Percentiles rank a stretch among this genome's conserved stretches.
Evolutionary conservation across 345 rosid genomes (phyloP).

Genomic region (Corymbia maculata): DNA sequence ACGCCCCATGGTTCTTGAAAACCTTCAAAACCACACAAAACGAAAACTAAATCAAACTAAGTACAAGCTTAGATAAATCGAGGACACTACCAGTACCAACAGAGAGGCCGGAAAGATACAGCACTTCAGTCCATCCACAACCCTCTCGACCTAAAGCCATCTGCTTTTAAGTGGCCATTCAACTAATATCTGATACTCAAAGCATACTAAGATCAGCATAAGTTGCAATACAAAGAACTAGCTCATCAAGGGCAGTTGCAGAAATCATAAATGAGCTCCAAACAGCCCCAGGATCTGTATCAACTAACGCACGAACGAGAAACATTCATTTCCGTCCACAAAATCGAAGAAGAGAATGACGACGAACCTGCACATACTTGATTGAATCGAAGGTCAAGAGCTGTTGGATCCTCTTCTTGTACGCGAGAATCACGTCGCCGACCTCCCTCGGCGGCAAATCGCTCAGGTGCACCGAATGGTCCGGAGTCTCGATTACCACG

Average conservation of each 20-base stretch:
- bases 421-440: conserved; percentile 55
- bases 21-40: conserved; percentile 28
- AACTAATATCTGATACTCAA: background rate
- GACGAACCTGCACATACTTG: conserved; percentile 57
- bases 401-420: conserved; percentile 67
- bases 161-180: background rate
- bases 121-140: background rate
- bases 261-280: background rate
- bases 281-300: background rate
- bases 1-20: conserved; percentile 86
- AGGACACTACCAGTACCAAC: background rate
- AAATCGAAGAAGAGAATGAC: background rate
- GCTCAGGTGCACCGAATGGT: conserved; percentile 53
- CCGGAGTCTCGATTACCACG: conserved; percentile 74
- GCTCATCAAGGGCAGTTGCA: background rate
- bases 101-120: background rate
- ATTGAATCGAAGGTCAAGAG: conserved; percentile 35
- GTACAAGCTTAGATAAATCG: background rate
- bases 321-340: background rate
- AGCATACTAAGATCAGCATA: background rate
- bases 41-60: background rate
- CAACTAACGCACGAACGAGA: background rate
- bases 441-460: conserved; percentile 48
- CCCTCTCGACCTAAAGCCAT: background rate
- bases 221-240: background rate